Evolutionary conservation across 2,329 filamentous ascomycete species (phyloP), one percentile per base, ranked within the genome.

Genomic region (Fusarium longipes): DNA sequence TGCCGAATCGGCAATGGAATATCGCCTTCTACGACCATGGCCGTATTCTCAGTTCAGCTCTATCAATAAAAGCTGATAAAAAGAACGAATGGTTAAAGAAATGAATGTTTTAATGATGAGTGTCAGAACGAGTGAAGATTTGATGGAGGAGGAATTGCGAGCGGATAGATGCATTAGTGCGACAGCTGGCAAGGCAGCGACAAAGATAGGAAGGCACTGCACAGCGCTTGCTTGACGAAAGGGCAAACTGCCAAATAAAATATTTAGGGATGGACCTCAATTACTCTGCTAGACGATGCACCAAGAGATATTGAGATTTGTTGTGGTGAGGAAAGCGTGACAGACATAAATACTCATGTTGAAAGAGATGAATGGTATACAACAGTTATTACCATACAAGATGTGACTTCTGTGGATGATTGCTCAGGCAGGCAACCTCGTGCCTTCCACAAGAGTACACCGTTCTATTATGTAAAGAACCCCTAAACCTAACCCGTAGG

Each of bases 21-120:
- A 12, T n/a, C 22, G 30, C 35, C 35, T 32, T 40, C 39, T 11
- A 30, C 30, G 42, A 44, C 53, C 59, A 63, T 63, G 14, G 20
- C 8, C 7, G 24, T 18, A 3, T 9, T 40, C 15, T 17, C 25
- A 10, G 22, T n/a, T 40, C 15, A 40, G 22, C 17, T 17, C 15
- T 20, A 25, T 12, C n/a, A 8, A 14, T 18, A 11, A 3, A 4
- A 3, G 11, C 9, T 9, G 7, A 6, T 24, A 6, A 14, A 27
- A n/a, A 12, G 7, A 17, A n/a, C 15, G 24, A 43, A n/a, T 5
- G 40, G 11, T 3, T 8, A 8, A 17, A 4, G 18, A 2, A 29
- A 32, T n/a, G 27, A n/a, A 18, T 47, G 14, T 22, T 22, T 17
- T 22, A 33, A 32, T 9, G 29, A 33, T 32, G 6, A 17, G 24